Conservation (phyloP, 2,329 filamentous ascomycete genomes). For the Arachnopeziza araneosa region DNA sequence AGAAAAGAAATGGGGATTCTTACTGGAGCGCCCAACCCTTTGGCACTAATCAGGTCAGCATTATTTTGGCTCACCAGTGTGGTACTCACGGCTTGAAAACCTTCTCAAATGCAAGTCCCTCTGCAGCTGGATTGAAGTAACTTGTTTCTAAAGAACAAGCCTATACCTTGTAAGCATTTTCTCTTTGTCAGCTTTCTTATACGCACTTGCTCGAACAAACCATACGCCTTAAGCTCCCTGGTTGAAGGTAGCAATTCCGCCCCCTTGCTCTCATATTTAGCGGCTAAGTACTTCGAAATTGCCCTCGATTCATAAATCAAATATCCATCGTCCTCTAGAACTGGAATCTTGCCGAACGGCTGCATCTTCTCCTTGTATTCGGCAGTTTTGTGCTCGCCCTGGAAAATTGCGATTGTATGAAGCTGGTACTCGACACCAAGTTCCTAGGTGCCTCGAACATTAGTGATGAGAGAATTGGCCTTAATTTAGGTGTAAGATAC, state of each 20-base stretch:
- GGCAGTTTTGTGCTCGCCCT: conserved; percentile 26
- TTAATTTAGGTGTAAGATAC: no score
- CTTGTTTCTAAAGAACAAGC: conserved; percentile 25
- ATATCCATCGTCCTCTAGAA: conserved; percentile 32
- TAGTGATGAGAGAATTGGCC: no score
- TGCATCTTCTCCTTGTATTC: conserved; percentile 24
- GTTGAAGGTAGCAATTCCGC: conserved; percentile 23
- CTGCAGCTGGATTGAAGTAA: conserved; percentile 20
- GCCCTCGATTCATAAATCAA: conserved; percentile 31
- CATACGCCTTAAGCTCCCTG: conserved; percentile 22
- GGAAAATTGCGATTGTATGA: not conserved
- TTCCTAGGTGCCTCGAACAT: not conserved
- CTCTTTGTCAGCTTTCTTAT: conserved; percentile 8
- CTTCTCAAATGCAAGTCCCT: conserved; percentile 15
- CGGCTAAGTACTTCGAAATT: conserved; percentile 27
- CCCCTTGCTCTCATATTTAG: conserved; percentile 29
- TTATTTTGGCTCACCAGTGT: not conserved
- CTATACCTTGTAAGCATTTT: conserved; percentile 1
- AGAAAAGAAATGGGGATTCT: no score
- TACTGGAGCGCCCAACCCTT: conserved; percentile 4
- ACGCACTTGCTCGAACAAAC: conserved; percentile 21
- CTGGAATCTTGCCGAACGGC: conserved; percentile 34
- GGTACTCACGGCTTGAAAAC: conserved; percentile 18
- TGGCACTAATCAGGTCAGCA: conserved; percentile 5
- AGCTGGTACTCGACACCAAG: not conserved